Conservation (phyloP, 192 early-diverging fungal species). For the Allomyces arbusculus region DNA sequence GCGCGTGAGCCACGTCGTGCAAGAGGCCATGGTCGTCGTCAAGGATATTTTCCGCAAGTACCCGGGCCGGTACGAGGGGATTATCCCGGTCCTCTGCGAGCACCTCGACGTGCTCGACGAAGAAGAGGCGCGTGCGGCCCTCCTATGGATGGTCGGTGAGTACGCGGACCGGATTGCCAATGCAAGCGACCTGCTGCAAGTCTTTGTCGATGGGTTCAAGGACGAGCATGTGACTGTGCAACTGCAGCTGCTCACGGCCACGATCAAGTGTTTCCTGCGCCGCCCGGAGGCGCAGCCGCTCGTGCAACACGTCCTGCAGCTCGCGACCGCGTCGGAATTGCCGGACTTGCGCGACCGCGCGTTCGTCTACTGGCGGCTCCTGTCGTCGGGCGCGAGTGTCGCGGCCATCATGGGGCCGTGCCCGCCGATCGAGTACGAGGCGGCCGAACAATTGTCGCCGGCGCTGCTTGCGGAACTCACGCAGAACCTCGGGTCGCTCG, state of each 20-base stretch:
- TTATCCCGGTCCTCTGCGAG: slow-evolving; percentile 72
- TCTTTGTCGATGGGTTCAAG: slow-evolving; percentile 66
- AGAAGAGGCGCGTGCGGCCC: slow-evolving; percentile 69
- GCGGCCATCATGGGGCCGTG: not conserved
- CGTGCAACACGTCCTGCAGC: slow-evolving; percentile 71
- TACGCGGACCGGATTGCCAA: slow-evolving; percentile 80
- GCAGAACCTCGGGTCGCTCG: not conserved
- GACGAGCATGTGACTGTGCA: slow-evolving; percentile 76
- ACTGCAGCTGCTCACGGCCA: slow-evolving; percentile 71
- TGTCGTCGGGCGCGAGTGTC: slow-evolving; percentile 49
- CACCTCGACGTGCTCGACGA: slow-evolving; percentile 75
- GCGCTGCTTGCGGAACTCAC: not conserved
- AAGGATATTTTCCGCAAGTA: slow-evolving; percentile 95
- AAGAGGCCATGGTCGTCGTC: slow-evolving; percentile 76
- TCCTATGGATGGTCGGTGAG: slow-evolving; percentile 95
- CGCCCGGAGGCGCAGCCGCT: slow-evolving; percentile 68
- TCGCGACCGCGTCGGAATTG: slow-evolving; percentile 75
- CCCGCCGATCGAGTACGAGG: not conserved
- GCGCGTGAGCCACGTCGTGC: slow-evolving; percentile 73
- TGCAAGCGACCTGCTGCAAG: slow-evolving; percentile 50
- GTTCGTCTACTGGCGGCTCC: slow-evolving; percentile 91
- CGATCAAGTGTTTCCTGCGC: slow-evolving; percentile 89
- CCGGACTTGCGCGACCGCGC: slow-evolving; percentile 91
- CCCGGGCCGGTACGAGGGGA: slow-evolving; percentile 63
- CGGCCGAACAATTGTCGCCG: not conserved